Conservation (phyloP, 345 rosid species). For the Kernera saxatilis region DNA sequence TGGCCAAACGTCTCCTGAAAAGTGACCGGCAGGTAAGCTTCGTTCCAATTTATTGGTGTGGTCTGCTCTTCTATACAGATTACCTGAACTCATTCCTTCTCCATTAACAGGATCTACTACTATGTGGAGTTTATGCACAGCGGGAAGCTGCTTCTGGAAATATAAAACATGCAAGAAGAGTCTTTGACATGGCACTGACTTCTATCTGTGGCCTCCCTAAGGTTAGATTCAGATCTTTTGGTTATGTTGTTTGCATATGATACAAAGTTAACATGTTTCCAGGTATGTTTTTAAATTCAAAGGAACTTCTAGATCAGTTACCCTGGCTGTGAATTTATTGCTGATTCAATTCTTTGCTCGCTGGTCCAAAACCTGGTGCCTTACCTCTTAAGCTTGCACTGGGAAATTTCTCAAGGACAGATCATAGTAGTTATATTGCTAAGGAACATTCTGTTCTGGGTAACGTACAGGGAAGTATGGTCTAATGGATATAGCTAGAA, state of each 20-base stretch:
- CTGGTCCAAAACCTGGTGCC: neutral
- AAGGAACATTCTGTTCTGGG: neutral
- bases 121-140: constrained; percentile 93
- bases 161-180: constrained; percentile 79
- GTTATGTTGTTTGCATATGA: constrained; percentile 1
- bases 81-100: neutral
- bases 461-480: constrained; percentile 6
- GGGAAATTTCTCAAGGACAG: neutral
- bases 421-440: neutral
- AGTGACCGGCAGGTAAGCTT: constrained; percentile 79
- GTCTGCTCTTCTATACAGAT: constrained; percentile 1
- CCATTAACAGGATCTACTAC: constrained; percentile 63
- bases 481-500: constrained; percentile 7
- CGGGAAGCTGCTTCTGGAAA: constrained; percentile 86
- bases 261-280: neutral
- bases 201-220: constrained; percentile 66
- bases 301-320: neutral
- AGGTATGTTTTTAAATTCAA: neutral
- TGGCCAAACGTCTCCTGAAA: constrained; percentile 89
- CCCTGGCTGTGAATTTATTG: neutral
- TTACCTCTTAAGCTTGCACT: neutral
- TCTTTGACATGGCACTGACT: constrained; percentile 89
- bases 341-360: neutral
- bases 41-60: constrained; percentile 10
- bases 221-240: constrained; percentile 39